Conservation (phyloP, 805 yeast species). For the Torulaspora maleeae region DNA sequence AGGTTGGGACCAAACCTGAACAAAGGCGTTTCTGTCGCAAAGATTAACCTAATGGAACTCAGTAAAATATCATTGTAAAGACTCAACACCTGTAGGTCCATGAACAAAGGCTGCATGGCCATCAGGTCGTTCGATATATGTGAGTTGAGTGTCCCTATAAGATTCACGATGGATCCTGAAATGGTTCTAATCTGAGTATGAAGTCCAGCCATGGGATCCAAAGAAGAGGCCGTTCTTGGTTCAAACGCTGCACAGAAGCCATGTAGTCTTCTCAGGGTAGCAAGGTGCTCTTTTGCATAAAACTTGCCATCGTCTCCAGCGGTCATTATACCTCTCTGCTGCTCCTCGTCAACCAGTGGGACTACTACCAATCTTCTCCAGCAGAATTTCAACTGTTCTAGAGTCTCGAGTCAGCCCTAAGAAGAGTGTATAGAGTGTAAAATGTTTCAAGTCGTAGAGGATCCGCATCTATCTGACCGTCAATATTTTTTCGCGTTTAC, state of each 20-base stretch:
- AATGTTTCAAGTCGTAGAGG: neutral
- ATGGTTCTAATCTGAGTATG: constrained; percentile 4
- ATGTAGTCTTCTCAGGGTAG: constrained; percentile 7
- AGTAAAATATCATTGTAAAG: constrained; percentile 14
- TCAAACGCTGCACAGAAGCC: constrained; percentile 8
- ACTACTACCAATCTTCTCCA: neutral
- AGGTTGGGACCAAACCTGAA: constrained; percentile 16
- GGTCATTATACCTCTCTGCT: neutral
- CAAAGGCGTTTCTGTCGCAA: constrained; percentile 12
- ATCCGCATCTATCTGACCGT: neutral
- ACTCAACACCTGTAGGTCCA: constrained; percentile 11
- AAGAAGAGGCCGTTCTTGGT: constrained; percentile 3
- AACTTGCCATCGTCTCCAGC: neutral
- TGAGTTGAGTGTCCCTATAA: constrained; percentile 4
- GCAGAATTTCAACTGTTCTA: neutral
- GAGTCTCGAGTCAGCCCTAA: neutral
- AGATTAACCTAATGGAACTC: constrained; percentile 14
- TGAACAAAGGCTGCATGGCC: constrained; percentile 5
- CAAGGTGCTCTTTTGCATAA: neutral
- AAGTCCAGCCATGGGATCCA: constrained; percentile 12
- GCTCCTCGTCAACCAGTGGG: neutral
- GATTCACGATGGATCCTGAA: constrained; percentile 3
- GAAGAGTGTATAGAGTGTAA: neutral
- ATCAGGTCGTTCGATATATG: constrained; percentile 1
- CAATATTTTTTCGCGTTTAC: constrained; percentile 8